These are phyloP conservation scores for Myxozyma vanderwaltii DNA, from an alignment of 805 yeast species.

Conservation along the genomic window DNA sequence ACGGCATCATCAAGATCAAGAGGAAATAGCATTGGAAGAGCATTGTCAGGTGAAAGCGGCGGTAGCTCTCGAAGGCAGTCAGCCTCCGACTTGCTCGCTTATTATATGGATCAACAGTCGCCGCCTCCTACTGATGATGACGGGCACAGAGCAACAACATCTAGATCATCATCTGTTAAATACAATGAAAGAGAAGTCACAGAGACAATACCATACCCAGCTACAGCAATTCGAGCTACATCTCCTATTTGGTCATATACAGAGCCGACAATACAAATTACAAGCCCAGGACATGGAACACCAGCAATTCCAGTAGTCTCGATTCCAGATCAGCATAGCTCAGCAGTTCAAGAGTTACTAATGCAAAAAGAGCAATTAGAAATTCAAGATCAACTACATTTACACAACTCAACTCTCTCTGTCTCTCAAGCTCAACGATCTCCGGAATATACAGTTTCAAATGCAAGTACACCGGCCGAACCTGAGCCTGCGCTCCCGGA, in stretches of 20 bases:
- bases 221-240: constrained; percentile 31
- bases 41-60: background rate
- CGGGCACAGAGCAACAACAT: background rate
- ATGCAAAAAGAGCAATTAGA: constrained; percentile 2
- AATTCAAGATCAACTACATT: background rate
- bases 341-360: constrained; percentile 9
- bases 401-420: background rate
- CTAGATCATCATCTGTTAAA: background rate
- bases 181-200: background rate
- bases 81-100: constrained; percentile 24
- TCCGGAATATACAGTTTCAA: background rate
- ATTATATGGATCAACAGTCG: constrained; percentile 15
- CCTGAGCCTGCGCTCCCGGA: constrained; percentile 22
- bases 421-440: background rate
- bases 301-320: constrained; percentile 10
- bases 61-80: constrained; percentile 2
- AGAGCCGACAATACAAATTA: constrained; percentile 12
- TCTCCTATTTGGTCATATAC: constrained; percentile 29
- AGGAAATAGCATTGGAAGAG: background rate
- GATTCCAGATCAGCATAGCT: constrained; percentile 9
- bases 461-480: constrained; percentile 5
- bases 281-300: background rate
- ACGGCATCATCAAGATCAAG: background rate
- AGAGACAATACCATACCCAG: background rate
- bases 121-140: background rate